Percentiles rank a stretch among this genome's conserved stretches.
Evolutionary conservation across 2,329 filamentous ascomycete species (phyloP).

Genomic region (Phialophora verrucosa): DNA sequence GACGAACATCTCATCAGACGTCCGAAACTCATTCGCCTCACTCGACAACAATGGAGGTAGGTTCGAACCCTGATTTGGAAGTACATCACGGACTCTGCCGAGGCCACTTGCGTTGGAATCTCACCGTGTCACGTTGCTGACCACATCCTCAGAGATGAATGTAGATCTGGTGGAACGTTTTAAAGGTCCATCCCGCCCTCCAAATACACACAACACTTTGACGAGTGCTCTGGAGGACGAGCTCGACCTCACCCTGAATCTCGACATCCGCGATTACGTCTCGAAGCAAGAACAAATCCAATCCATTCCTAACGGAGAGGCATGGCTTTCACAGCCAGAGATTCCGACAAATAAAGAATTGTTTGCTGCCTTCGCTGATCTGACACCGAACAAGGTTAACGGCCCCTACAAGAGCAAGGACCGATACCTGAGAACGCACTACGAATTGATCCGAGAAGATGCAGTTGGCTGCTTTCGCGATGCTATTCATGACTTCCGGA

Average conservation of each 20-base stretch:
- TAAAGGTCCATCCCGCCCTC: constrained; percentile 16
- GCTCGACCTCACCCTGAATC: constrained; percentile 31
- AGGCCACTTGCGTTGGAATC: neutral
- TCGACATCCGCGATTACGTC: constrained; percentile 37
- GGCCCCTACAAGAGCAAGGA: constrained; percentile 65
- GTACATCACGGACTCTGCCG: neutral
- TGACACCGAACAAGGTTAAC: constrained; percentile 61
- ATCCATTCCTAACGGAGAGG: constrained; percentile 41
- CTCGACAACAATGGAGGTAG: constrained; percentile 8
- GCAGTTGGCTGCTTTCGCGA: constrained; percentile 70
- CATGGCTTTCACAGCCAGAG: constrained; percentile 49
- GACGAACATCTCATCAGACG: constrained; percentile 1
- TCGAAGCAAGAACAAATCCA: constrained; percentile 42
- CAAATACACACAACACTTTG: constrained; percentile 16
- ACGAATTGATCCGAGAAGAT: constrained; percentile 77
- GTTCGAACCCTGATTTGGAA: neutral
- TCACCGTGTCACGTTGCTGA: neutral
- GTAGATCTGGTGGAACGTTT: constrained; percentile 36
- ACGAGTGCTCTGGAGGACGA: constrained; percentile 10
- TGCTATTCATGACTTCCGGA: constrained; percentile 64
- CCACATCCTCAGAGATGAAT: constrained; percentile 34
- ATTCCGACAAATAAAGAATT: constrained; percentile 51
- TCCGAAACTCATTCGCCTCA: constrained; percentile 2
- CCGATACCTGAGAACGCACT: constrained; percentile 74
- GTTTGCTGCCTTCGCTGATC: constrained; percentile 41